phyloP scores from a whole-genome alignment of 768 basidiomycete species.

The Tremella fuciformis region DNA sequence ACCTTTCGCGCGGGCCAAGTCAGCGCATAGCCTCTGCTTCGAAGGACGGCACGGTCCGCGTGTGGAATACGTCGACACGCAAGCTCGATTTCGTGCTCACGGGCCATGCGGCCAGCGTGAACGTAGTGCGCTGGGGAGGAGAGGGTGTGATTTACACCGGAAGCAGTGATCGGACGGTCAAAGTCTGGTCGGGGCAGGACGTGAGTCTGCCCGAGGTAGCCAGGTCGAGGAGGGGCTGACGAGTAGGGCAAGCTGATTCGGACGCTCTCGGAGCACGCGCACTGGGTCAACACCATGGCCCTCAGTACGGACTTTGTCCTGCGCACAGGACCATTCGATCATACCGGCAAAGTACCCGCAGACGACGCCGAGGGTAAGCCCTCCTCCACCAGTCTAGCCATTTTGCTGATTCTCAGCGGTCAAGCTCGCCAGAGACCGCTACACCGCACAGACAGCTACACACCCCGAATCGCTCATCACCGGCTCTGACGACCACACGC shows the following conservation, averaged over 20 bases:
- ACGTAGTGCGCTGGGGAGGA: constrained; percentile 94
- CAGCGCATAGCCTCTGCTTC: constrained; percentile 92
- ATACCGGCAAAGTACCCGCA: constrained; percentile 70
- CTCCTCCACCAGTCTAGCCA: background rate
- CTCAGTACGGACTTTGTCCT: constrained; percentile 93
- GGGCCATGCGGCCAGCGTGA: constrained; percentile 90
- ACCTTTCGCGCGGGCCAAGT: constrained; percentile 63
- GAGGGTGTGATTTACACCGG: constrained; percentile 89
- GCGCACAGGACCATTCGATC: constrained; percentile 91
- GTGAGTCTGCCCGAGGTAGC: constrained; percentile 54
- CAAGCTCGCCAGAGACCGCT: constrained; percentile 70
- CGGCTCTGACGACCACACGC: constrained; percentile 95
- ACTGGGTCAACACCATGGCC: constrained; percentile 97
- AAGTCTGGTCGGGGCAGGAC: constrained; percentile 84
- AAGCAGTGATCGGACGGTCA: constrained; percentile 87
- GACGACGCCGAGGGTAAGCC: constrained; percentile 76
- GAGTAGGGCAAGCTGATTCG: constrained; percentile 74
- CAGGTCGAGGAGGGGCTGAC: background rate
- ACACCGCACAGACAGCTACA: constrained; percentile 60
- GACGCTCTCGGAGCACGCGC: constrained; percentile 89
- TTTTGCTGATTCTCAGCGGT: constrained; percentile 59
- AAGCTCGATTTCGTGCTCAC: constrained; percentile 78
- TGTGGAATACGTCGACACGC: constrained; percentile 78
- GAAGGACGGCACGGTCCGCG: constrained; percentile 92
- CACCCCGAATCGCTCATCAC: constrained; percentile 86